A percentile compares a stretch with the other conserved stretches of the same genome.
Evolutionary conservation across 148 eudicot genomes (phyloP).

Genomic region (Suaeda aralocaspica): DNA sequence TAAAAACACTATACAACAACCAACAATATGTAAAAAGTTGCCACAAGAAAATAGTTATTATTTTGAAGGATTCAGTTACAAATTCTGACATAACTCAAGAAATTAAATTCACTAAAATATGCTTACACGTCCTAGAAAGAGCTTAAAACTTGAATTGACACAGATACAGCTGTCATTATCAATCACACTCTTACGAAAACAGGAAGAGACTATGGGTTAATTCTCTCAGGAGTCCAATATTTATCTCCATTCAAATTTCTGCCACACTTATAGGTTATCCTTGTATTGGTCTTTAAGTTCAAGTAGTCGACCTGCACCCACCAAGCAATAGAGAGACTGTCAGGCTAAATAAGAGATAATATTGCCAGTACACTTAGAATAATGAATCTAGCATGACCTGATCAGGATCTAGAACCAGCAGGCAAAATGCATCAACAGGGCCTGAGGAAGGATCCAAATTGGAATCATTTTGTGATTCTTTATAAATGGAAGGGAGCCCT

Average conservation of each 20-base stretch:
- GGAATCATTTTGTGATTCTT: slow-evolving; percentile 34
- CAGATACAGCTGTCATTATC: slow-evolving; percentile 4
- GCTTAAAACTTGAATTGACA: neutral
- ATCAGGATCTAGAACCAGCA: slow-evolving; percentile 73
- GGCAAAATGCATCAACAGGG: slow-evolving; percentile 68
- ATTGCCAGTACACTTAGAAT: neutral
- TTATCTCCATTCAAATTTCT: slow-evolving; percentile 37
- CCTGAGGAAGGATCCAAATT: slow-evolving; percentile 65
- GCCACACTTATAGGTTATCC: slow-evolving; percentile 36
- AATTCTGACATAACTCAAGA: neutral
- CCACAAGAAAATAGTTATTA: neutral
- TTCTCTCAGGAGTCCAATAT: slow-evolving; percentile 47
- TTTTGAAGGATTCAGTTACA: neutral
- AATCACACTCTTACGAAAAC: slow-evolving; percentile 13
- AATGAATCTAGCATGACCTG: slow-evolving; percentile 38
- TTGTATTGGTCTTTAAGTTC: slow-evolving; percentile 67
- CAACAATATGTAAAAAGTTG: neutral
- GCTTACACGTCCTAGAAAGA: slow-evolving; percentile 1
- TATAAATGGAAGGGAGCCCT: slow-evolving; percentile 54
- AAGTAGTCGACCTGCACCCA: slow-evolving; percentile 77
- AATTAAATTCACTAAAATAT: neutral
- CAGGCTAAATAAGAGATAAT: slow-evolving; percentile 3
- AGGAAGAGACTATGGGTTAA: slow-evolving; percentile 42
- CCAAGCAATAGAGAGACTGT: slow-evolving; percentile 11
- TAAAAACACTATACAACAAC: too few relatives aligned